These are phyloP conservation scores for Fusarium verrucosum DNA, from an alignment of 2,329 filamentous ascomycete species.

Conservation along the genomic window DNA sequence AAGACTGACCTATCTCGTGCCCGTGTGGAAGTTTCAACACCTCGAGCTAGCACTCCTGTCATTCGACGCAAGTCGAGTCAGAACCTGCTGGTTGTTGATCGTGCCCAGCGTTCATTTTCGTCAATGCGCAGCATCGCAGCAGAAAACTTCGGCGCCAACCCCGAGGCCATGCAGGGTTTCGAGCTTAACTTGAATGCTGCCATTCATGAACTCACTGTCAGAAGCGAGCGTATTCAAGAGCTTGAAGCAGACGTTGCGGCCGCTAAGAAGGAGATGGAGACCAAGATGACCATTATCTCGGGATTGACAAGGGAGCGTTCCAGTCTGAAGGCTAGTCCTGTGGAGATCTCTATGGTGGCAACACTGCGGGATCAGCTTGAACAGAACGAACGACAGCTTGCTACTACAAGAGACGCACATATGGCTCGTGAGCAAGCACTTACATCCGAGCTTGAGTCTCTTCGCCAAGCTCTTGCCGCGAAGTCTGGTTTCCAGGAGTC, in stretches of 20 bases:
- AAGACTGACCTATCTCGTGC: conserved; percentile 86
- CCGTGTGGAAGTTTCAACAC: conserved; percentile 70
- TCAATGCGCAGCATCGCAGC: conserved; percentile 87
- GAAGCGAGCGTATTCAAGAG: conserved; percentile 89
- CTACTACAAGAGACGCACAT: conserved; percentile 76
- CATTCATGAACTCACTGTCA: conserved; percentile 88
- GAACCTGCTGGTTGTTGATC: conserved; percentile 85
- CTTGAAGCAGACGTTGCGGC: conserved; percentile 85
- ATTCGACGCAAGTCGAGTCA: conserved; percentile 95
- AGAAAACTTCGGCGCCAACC: conserved; percentile 83
- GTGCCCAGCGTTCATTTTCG: conserved; percentile 89
- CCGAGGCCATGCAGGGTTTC: conserved; percentile 90
- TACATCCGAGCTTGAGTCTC: conserved; percentile 72
- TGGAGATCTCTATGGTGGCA: conserved; percentile 91
- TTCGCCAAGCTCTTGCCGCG: conserved; percentile 64
- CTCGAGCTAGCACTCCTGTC: conserved; percentile 74
- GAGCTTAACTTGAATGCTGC: conserved; percentile 90
- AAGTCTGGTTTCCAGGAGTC: conserved; percentile 41
- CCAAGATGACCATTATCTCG: conserved; percentile 94
- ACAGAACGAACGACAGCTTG: conserved; percentile 84
- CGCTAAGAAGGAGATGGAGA: conserved; percentile 95
- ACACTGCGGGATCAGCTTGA: conserved; percentile 88
- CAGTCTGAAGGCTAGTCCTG: conserved; percentile 82
- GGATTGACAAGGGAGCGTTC: conserved; percentile 92
- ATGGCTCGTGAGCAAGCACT: conserved; percentile 79